Evolutionary conservation across 495 filamentous ascomycete species (phyloP).

Genomic region (Mycothermus thermophilus): DNA sequence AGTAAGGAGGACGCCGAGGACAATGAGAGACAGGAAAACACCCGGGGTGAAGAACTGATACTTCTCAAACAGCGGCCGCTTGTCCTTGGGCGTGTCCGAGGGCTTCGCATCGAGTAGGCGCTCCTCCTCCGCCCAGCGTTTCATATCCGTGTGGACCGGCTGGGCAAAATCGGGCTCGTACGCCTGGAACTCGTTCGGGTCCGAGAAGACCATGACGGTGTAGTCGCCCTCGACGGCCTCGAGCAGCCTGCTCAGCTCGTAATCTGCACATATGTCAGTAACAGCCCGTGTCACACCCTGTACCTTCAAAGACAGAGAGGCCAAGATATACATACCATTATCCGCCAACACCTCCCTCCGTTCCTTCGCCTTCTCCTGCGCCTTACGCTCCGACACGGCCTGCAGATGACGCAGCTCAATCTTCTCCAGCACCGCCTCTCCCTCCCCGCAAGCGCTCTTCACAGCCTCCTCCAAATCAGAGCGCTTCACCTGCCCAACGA

Average conservation of each 20-base stretch:
- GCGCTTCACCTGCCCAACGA: conserved; percentile 40
- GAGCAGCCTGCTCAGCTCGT: conserved; percentile 25
- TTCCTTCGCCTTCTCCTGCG: conserved; percentile 41
- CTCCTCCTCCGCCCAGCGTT: conserved; percentile 23
- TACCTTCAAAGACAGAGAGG: background rate
- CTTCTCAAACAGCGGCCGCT: conserved; percentile 63
- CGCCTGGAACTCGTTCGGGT: conserved; percentile 24
- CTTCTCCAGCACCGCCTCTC: conserved; percentile 33
- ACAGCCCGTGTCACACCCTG: background rate
- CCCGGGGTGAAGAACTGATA: conserved; percentile 82
- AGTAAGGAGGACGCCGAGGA: conserved; percentile 46
- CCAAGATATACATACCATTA: conserved; percentile 38
- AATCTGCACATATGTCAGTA: conserved; percentile 21
- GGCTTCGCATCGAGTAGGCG: no score
- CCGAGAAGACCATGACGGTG: conserved; percentile 34
- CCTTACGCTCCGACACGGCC: conserved; percentile 21
- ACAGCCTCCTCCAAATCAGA: conserved; percentile 25
- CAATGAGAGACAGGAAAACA: conserved; percentile 69
- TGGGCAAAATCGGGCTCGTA: conserved; percentile 35
- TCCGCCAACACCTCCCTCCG: conserved; percentile 44
- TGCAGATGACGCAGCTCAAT: conserved; percentile 38
- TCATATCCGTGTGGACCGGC: conserved; percentile 35
- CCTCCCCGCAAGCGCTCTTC: conserved; percentile 17
- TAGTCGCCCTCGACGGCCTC: conserved; percentile 25
- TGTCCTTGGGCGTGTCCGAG: no score